phyloP scores from a whole-genome alignment of 805 yeast species.

The Saccharomycopsis vini region DNA sequence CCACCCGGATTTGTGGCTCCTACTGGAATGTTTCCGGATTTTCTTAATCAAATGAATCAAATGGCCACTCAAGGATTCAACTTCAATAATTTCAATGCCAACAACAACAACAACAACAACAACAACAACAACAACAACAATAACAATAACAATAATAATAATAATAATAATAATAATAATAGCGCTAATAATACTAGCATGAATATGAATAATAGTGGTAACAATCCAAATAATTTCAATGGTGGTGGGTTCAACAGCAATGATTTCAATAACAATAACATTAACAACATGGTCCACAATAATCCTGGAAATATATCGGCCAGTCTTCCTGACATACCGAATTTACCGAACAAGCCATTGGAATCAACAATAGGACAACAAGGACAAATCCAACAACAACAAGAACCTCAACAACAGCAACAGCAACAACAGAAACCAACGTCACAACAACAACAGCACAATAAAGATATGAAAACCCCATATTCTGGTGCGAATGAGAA shows the following conservation, averaged over 20 bases:
- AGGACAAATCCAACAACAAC: neutral
- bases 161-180: neutral
- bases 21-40: neutral
- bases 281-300: neutral
- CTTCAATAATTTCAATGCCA: neutral
- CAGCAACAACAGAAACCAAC: neutral
- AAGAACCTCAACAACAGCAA: neutral
- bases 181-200: neutral
- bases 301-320: no score
- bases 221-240: neutral
- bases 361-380: no score
- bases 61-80: constrained; percentile 3
- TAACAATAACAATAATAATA: neutral
- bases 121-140: constrained; percentile 1
- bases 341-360: no score
- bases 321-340: no score
- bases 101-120: neutral
- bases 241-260: no score
- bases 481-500: no score
- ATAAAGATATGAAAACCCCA: no score
- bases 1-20: neutral
- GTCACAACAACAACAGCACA: no score
- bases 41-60: constrained; percentile 2
- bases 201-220: neutral
- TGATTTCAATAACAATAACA: neutral